Percentiles rank a stretch among this genome's conserved stretches.
Conservation (phyloP, 129 eudicot species). For the Arctium lappa region DNA sequence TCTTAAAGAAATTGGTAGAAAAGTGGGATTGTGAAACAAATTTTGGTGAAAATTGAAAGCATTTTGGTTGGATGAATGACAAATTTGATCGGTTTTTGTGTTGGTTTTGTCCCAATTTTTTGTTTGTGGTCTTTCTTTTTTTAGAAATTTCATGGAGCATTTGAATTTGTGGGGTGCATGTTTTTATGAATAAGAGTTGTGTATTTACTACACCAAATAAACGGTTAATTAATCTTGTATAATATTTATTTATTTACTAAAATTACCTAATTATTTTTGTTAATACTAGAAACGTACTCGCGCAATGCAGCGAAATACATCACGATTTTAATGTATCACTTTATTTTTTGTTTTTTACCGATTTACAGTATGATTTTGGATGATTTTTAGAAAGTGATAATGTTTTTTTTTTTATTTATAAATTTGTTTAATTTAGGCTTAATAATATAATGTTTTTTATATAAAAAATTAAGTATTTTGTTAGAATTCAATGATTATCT, state of each 20-base stretch:
- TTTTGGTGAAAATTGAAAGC: slow-evolving; percentile 6
- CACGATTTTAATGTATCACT: too few species aligned
- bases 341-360: too few species aligned
- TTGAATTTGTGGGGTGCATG: slow-evolving; percentile 18
- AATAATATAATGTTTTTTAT: too few species aligned
- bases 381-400: too few species aligned
- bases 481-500: too few species aligned
- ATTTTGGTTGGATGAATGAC: slow-evolving; percentile 22
- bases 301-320: too few species aligned
- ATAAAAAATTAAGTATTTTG: too few species aligned
- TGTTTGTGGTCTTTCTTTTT: slow-evolving; percentile 30
- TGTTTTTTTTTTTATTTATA: too few species aligned
- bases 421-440: too few species aligned
- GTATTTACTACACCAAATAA: not conserved
- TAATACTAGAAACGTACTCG: too few species aligned
- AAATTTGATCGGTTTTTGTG: slow-evolving; percentile 22
- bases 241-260: not conserved
- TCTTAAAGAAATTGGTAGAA: slow-evolving; percentile 12
- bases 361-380: too few species aligned
- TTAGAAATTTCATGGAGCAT: slow-evolving; percentile 13
- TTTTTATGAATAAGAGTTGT: slow-evolving; percentile 23
- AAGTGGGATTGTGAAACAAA: slow-evolving; percentile 14
- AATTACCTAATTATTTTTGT: not conserved
- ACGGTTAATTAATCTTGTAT: not conserved
- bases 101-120: slow-evolving; percentile 10